A percentile compares a stretch with the other conserved stretches of the same genome.
phyloP scores from a whole-genome alignment of 208 protist genomes.

The Leishmania martiniquensis region DNA sequence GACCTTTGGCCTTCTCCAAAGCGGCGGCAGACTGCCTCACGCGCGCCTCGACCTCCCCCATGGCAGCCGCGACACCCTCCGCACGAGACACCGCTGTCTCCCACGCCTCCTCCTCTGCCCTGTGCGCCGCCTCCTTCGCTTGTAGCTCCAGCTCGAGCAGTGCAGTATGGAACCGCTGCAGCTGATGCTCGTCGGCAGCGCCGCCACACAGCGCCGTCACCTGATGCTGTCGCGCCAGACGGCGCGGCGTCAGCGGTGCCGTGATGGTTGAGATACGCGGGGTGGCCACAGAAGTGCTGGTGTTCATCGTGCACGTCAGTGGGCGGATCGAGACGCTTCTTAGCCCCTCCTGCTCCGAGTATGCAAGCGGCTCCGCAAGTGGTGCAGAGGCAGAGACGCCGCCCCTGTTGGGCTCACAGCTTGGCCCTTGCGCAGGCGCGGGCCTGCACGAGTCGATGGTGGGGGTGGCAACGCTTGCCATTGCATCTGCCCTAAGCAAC shows the following conservation, averaged over 20 bases:
- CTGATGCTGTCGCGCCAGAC: conserved; percentile 8
- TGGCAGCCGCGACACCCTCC: conserved; percentile 5
- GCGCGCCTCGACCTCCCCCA: conserved; percentile 26
- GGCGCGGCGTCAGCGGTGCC: conserved; percentile 14
- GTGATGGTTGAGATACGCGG: conserved; percentile 4
- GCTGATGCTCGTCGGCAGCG: conserved; percentile 6
- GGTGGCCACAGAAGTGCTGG: not conserved
- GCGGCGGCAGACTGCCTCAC: conserved; percentile 10
- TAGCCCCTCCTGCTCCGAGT: not conserved
- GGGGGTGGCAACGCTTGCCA: not conserved
- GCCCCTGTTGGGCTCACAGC: not conserved
- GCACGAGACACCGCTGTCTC: conserved; percentile 10
- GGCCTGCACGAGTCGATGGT: not conserved
- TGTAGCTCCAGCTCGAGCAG: conserved; percentile 28
- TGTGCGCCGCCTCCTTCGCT: conserved; percentile 11
- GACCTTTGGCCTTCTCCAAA: conserved; percentile 9
- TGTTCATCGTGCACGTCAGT: not conserved
- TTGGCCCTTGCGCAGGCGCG: not conserved
- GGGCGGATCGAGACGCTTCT: not conserved
- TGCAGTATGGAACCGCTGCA: conserved; percentile 18
- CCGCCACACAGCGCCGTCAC: not conserved
- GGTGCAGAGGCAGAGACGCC: not conserved
- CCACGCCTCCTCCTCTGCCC: conserved; percentile 16
- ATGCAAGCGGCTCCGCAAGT: not conserved
- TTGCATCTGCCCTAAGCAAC: not conserved